Evolutionary conservation across 768 basidiomycete species (phyloP).

Genomic region (Suillus spraguei): DNA sequence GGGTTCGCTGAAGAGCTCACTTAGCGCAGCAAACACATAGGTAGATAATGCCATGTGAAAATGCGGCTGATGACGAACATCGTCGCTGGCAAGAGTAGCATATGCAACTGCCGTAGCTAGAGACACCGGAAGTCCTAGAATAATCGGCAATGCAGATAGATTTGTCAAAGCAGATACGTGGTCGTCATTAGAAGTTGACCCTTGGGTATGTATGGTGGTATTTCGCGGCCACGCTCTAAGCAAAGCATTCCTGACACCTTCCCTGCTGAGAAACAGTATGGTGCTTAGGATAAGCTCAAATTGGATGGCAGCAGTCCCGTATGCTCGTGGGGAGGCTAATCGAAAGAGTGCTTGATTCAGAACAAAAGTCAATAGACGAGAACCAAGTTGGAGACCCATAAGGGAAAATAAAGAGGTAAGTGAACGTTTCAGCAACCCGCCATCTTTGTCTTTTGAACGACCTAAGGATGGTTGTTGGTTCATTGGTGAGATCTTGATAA

Average conservation of each 20-base stretch:
- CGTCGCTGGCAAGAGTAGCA: conserved; percentile 48
- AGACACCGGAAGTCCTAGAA: conserved; percentile 70
- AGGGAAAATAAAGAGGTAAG: conserved; percentile 60
- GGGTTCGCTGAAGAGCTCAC: conserved; percentile 85
- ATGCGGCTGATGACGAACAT: conserved; percentile 61
- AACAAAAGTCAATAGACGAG: conserved; percentile 82
- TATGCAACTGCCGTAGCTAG: conserved; percentile 56
- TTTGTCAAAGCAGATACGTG: conserved; percentile 34
- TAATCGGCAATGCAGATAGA: conserved; percentile 65
- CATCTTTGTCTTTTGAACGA: conserved; percentile 7
- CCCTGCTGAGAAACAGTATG: conserved; percentile 90
- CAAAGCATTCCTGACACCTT: conserved; percentile 87
- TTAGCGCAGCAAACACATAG: conserved; percentile 73
- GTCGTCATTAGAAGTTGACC: conserved; percentile 5
- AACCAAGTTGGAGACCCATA: conserved; percentile 83
- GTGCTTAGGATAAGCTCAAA: conserved; percentile 91
- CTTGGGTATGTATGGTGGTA: conserved; percentile 6
- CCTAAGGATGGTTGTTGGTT: neutral
- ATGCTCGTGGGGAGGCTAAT: conserved; percentile 80
- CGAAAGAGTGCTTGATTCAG: conserved; percentile 89
- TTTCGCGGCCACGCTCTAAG: conserved; percentile 53
- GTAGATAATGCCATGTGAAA: conserved; percentile 64
- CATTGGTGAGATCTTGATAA: neutral
- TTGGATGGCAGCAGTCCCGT: conserved; percentile 90
- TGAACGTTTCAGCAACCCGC: conserved; percentile 28